A percentile compares a stretch with the other conserved stretches of the same genome.
These are phyloP conservation scores for Blepharisma undulans DNA, from an alignment of 169 alveolate species.

Conservation along the genomic window DNA sequence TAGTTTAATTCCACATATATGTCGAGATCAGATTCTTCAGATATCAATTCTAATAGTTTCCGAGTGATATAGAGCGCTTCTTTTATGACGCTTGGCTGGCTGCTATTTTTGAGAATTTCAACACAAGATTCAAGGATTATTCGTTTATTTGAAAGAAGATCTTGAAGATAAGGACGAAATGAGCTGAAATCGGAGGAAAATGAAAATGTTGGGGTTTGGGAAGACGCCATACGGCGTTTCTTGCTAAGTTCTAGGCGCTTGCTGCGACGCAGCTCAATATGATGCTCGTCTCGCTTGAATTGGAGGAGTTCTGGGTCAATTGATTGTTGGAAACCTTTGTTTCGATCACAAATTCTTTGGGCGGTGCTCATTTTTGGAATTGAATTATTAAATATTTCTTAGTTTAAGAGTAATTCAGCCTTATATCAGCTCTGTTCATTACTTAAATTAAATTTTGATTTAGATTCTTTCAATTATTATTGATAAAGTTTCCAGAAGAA, in stretches of 20 bases:
- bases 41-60: not conserved
- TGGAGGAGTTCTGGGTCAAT: not conserved
- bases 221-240: not conserved
- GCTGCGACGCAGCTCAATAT: not conserved
- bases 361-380: not conserved
- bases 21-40: not conserved
- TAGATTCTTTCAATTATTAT: too few species aligned
- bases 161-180: not conserved
- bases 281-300: not conserved
- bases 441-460: too few species aligned
- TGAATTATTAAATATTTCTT: too few species aligned
- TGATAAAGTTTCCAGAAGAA: too few species aligned
- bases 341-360: not conserved
- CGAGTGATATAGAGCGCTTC: not conserved
- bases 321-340: not conserved
- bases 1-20: not conserved
- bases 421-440: too few species aligned
- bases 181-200: not conserved
- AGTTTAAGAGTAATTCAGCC: too few species aligned
- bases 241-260: not conserved
- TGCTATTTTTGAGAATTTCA: not conserved
- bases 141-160: not conserved
- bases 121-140: not conserved
- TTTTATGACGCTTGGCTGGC: not conserved
- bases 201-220: not conserved